Evolutionary conservation across 768 basidiomycete species (phyloP), one percentile per base, ranked within the genome.

Genomic region (Clavulina sp.): DNA sequence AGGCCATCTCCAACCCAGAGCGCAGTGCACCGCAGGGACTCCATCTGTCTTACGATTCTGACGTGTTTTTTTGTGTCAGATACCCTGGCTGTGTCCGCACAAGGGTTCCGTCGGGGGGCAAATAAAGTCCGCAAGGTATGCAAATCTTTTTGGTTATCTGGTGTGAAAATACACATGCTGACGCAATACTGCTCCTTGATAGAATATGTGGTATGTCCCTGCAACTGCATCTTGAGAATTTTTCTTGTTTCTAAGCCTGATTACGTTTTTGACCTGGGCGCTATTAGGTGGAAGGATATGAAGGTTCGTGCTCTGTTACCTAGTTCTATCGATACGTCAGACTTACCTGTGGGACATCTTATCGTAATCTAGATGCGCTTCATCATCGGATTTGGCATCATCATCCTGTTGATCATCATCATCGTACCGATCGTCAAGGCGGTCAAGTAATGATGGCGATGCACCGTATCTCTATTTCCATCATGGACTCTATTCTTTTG

Each of bases 61-160:
- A 46, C 24, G 43, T 9, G 13, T 46, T 28, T 16, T 46, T 13
- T 24, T 28, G 13, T 28, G 13, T 9, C 59, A 95, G 95, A 99
- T 68, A 95, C 83, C 63, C 77, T 99, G 52, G 93, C 95, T 29
- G 86, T 93, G 38, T 95, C 91, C 24, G 95, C 95, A n/a, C 93
- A 99, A 70, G 89, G 91, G 26, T 99, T 99, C 78, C 81, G 91
- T 56, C 76, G 89, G 57, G 92, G 95, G 58, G 95, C 95, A 49
- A 96, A 96, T 70, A 75, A 87, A 55, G 95, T 99, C 50, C 80
- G 95, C 65, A 99, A 97, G 77, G 88, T 91, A 61, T 58, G 77
- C 72, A 24, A 24, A 4, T 34, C 19, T 49, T 50, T 26, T 23
- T 43, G 13, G 29, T n/a, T 33, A 13, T 34, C 67, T 68, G 66